Conservation (phyloP, 108 stramenopile species). For the Stephanodiscus minutulus region DNA sequence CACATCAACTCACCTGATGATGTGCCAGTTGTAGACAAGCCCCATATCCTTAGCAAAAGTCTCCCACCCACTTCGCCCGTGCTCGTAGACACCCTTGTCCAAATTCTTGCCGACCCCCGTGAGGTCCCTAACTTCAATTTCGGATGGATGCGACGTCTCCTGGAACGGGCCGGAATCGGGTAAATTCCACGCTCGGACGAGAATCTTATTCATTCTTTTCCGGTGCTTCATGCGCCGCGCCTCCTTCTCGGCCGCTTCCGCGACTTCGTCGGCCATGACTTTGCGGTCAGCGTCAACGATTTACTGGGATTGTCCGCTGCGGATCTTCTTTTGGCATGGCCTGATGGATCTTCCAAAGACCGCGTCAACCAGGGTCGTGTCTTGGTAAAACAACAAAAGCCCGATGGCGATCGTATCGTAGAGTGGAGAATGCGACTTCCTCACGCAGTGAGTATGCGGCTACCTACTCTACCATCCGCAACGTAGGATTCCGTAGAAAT, state of each 20-base stretch:
- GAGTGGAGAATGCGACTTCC: no score
- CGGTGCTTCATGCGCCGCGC: conserved; percentile 69
- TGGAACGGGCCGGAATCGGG: conserved; percentile 71
- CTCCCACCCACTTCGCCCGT: conserved; percentile 81
- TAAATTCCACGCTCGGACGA: conserved; percentile 74
- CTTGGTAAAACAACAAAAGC: neutral
- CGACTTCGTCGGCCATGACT: conserved; percentile 9
- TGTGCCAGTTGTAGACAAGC: conserved; percentile 76
- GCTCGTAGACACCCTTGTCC: conserved; percentile 64
- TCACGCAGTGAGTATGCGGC: no score
- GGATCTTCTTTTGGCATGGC: neutral
- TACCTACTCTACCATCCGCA: no score
- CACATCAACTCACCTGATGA: conserved; percentile 60
- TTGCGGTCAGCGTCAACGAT: neutral
- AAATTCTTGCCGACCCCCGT: conserved; percentile 69
- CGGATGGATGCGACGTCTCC: conserved; percentile 24
- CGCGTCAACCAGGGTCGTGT: neutral
- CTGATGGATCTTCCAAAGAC: neutral
- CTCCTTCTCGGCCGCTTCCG: conserved; percentile 58
- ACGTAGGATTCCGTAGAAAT: no score
- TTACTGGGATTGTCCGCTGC: neutral
- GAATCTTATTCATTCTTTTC: conserved; percentile 74
- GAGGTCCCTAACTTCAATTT: conserved; percentile 47
- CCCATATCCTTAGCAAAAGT: conserved; percentile 81
- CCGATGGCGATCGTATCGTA: no score